phyloP scores from a whole-genome alignment of 768 basidiomycete genomes.

The Porpolomopsis calyptriformis region DNA sequence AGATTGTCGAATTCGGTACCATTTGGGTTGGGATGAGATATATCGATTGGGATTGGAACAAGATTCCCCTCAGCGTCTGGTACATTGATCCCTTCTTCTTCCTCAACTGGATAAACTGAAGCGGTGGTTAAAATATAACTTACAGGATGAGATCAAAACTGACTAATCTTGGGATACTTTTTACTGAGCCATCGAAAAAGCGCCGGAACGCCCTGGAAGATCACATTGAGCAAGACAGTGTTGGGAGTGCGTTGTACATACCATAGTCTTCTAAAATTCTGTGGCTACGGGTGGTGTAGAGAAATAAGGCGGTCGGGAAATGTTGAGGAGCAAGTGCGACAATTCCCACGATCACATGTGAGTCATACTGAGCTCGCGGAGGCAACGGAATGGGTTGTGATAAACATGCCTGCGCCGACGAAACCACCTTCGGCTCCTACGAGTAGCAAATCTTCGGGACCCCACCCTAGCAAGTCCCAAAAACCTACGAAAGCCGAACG shows the following conservation, averaged over 20 bases:
- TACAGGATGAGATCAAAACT: neutral
- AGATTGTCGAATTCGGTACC: conserved; percentile 91
- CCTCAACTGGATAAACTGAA: conserved; percentile 65
- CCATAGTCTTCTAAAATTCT: conserved; percentile 7
- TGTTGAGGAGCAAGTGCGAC: neutral
- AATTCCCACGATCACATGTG: conserved; percentile 4
- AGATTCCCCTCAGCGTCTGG: conserved; percentile 56
- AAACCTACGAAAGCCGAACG: conserved; percentile 73
- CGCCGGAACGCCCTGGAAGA: conserved; percentile 85
- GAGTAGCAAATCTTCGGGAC: neutral
- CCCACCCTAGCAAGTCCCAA: conserved; percentile 27
- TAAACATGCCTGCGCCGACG: neutral
- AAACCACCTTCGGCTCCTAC: neutral
- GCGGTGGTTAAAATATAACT: neutral
- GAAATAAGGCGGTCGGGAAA: too few species aligned
- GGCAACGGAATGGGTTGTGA: too few species aligned
- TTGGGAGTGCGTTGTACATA: neutral
- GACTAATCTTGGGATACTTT: conserved; percentile 96
- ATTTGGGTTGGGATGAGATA: conserved; percentile 81
- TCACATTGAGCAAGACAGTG: conserved; percentile 2
- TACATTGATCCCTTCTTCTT: conserved; percentile 72
- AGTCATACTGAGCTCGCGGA: too few species aligned
- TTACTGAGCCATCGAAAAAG: conserved; percentile 97
- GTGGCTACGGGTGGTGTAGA: too few species aligned
- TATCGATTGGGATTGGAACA: conserved; percentile 69